Evolutionary conservation across 257 asterid genomes (phyloP).

Genomic region (Solanum etuberosum): DNA sequence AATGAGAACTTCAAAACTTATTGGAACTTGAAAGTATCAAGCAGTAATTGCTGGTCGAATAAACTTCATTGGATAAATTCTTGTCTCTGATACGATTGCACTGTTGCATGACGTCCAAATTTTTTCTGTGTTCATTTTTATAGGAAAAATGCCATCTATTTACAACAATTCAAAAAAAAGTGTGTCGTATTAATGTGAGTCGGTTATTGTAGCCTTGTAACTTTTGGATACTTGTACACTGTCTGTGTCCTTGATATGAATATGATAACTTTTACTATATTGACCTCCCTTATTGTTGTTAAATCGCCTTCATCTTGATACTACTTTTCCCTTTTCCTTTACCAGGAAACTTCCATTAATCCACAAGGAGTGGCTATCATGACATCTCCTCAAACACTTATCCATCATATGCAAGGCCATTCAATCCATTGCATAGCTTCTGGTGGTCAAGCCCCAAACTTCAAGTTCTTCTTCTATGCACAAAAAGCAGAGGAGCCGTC

Average conservation of each 20-base stretch:
- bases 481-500: conserved; percentile 59
- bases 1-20: background rate
- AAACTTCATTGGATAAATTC: background rate
- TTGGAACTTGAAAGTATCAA: background rate
- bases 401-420: conserved; percentile 74
- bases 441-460: conserved; percentile 93
- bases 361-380: conserved; percentile 75
- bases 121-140: background rate
- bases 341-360: conserved; percentile 65
- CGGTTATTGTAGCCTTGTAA: background rate
- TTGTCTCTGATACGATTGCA: background rate
- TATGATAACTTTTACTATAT: background rate
- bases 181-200: background rate
- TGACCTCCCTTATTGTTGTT: background rate
- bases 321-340: background rate
- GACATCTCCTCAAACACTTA: conserved; percentile 65
- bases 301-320: background rate
- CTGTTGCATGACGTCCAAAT: background rate
- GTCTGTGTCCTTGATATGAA: background rate
- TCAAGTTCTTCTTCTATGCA: conserved; percentile 85
- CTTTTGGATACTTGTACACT: background rate
- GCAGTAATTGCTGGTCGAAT: background rate
- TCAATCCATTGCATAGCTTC: conserved; percentile 90
- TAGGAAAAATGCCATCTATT: background rate
- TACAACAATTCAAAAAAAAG: background rate